Percentiles rank a stretch among this genome's conserved stretches.
These are phyloP conservation scores for Vitis cinerea DNA, from an alignment of 164 flowering plant species.

Conservation along the genomic window DNA sequence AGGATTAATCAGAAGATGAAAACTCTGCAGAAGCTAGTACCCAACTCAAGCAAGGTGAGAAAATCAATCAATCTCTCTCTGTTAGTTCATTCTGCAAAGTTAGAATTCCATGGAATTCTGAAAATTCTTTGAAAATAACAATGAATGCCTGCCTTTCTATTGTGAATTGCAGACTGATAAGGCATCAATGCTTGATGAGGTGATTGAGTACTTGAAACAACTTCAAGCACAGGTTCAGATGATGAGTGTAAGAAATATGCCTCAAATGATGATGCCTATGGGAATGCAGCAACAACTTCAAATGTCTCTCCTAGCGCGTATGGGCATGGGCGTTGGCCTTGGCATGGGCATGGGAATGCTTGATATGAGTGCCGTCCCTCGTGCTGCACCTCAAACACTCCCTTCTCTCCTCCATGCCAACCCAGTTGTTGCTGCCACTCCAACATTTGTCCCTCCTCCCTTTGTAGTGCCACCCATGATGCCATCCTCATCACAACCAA, in stretches of 20 bases:
- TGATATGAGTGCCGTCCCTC: conserved; percentile 24
- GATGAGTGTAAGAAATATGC: conserved; percentile 48
- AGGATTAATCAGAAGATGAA: conserved; percentile 74
- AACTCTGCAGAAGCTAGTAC: conserved; percentile 67
- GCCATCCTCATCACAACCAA: conserved; percentile 19
- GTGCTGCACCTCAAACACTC: conserved; percentile 19
- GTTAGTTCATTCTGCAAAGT: background rate
- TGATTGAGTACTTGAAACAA: conserved; percentile 60
- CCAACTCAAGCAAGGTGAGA: conserved; percentile 64
- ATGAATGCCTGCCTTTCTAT: background rate
- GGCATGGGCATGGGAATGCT: conserved; percentile 42
- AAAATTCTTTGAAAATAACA: background rate
- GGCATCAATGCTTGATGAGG: conserved; percentile 74
- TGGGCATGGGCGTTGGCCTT: conserved; percentile 47
- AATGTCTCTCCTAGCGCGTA: conserved; percentile 50
- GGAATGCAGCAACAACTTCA: conserved; percentile 58
- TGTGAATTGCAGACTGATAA: conserved; percentile 50
- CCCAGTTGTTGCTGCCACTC: conserved; percentile 16
- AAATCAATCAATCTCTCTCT: background rate
- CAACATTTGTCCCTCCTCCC: conserved; percentile 28
- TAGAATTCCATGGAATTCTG: too few relatives aligned
- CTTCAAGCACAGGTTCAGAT: conserved; percentile 67
- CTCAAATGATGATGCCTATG: conserved; percentile 58
- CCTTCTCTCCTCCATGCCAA: conserved; percentile 25
- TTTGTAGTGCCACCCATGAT: conserved; percentile 33